phyloP scores from a whole-genome alignment of 2,329 filamentous ascomycete species.

The Apiospora rasikravindrae region DNA sequence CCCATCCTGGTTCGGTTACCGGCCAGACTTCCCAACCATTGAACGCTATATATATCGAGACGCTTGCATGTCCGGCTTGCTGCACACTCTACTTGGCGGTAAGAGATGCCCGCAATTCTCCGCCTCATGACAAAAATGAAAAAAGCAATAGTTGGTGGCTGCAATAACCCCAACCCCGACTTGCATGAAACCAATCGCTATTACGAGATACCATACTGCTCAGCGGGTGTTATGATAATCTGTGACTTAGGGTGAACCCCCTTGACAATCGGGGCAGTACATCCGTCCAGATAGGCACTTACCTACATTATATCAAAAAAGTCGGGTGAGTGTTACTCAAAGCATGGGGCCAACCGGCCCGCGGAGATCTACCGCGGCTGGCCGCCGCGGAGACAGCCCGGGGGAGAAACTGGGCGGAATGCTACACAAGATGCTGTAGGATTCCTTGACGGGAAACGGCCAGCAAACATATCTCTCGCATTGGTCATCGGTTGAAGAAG shows the following conservation, averaged over 20 bases:
- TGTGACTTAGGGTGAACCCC: not conserved
- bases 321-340: not conserved
- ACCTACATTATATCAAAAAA: not conserved
- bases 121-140: not conserved
- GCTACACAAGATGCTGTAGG: slow-evolving; percentile 15
- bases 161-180: not conserved
- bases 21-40: not conserved
- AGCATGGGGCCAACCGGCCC: not conserved
- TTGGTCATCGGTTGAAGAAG: not conserved
- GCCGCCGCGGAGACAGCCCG: not conserved
- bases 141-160: not conserved
- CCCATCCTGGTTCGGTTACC: not conserved
- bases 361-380: slow-evolving; percentile 5
- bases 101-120: not conserved
- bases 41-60: not conserved
- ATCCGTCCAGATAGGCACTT: not conserved
- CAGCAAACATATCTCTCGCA: not conserved
- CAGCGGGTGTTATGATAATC: not conserved
- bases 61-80: not conserved
- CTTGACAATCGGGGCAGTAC: not conserved
- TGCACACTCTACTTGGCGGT: not conserved
- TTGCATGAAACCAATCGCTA: not conserved
- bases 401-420: not conserved
- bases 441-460: not conserved
- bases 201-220: not conserved